phyloP scores from a whole-genome alignment of 73 alveolate genomes.

The Paramecium biaurelia region DNA sequence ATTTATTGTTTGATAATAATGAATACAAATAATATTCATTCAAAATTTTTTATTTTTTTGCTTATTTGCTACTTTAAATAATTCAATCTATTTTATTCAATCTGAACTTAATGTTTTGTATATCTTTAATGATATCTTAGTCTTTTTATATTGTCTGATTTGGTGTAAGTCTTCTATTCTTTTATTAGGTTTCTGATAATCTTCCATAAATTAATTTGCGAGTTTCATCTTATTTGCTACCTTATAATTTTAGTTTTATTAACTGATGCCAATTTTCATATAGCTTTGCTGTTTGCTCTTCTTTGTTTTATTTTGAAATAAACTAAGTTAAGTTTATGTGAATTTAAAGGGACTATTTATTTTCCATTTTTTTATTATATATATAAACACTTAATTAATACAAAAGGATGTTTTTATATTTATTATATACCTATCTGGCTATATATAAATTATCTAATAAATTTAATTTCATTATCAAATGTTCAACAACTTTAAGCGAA shows the following conservation, averaged over 20 bases:
- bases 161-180: neutral
- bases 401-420: neutral
- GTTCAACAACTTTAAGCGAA: constrained; percentile 1
- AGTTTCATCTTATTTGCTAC: neutral
- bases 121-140: neutral
- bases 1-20: neutral
- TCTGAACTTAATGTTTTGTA: neutral
- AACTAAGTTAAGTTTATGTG: neutral
- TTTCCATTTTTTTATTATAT: neutral
- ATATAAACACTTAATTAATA: neutral
- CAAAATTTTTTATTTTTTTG: neutral
- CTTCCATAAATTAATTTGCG: neutral
- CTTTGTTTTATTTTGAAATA: neutral
- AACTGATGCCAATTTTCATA: neutral
- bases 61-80: neutral
- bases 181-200: neutral
- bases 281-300: neutral
- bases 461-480: neutral
- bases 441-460: neutral
- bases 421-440: neutral
- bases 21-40: neutral
- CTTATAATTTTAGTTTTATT: neutral
- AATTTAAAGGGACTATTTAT: neutral
- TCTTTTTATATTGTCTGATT: neutral
- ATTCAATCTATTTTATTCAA: neutral